Evolutionary conservation across 2,329 filamentous ascomycete genomes (phyloP), one percentile per base, ranked within the genome.

Genomic region (Trichoderma semiorbis): DNA sequence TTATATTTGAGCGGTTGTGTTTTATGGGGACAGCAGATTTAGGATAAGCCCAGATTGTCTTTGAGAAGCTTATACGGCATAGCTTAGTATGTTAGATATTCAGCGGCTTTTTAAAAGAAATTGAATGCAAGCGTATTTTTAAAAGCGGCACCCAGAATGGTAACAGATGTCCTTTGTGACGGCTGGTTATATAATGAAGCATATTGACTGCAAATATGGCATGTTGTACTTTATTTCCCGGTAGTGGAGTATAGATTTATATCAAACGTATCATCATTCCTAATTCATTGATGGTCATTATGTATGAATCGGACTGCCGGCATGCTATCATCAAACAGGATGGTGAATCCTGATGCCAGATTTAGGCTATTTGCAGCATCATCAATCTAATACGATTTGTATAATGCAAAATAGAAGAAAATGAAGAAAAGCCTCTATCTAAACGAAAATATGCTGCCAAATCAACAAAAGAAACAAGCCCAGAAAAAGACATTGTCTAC

Each of bases 1-100:
- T 76, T 89, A 89, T 78, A 86, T 89, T 68, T 89, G 74, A 81
- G 21, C 36, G 55, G 26, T 32, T 32, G 24, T 3, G 14, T 16
- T n/a, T 32, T 3, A 7, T 34, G 18, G 32, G 12, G 5, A 8
- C 7, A 3, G 7, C 47, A 24, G 0, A 50, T 47, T 47, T 24
- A 21, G n/a, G n/a, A 21, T 24, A 24, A 24, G 47, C 10, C 0
- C 5, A 24, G 47, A 50, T 60, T 34, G 26, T 60, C 32, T 21
- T 60, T 34, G 16, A 2, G 2, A 21, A 24, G n/a, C 43, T n/a
- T 10, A 50, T 5, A 21, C 4, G n/a, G 43, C 43, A 6, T 39
- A 39, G 36, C 14, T 39, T 39, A 21, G n/a, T 24, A 5, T 50
- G 3, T n/a, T 47, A 1, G 39, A 47, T 21, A 12, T 21, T 21